Base-by-base conservation (phyloP, 805 yeast genomes). In the Cyberlindnera subsufficiens region DNA sequence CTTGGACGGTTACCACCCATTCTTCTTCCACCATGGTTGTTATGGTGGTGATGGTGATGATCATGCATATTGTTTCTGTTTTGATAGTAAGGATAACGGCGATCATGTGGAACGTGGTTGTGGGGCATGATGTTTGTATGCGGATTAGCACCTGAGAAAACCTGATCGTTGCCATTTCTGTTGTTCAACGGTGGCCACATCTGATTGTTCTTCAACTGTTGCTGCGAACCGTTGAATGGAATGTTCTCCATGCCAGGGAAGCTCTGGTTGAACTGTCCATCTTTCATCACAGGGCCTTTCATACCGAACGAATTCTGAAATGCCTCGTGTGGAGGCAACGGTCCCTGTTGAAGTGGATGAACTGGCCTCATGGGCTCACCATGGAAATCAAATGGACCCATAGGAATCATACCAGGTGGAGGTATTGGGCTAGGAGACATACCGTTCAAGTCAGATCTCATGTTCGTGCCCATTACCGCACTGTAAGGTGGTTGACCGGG, bases 321-420 rank as follows among this genome's bases (percentile, higher is more conserved):
- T 36, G 31, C 22, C 5, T 49, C 50, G 19, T 42, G 51, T 17
- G 42, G 48, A 38, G 35, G 44, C 42, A 45, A 41, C 45, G 35
- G 51, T 3, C 35, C 43, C 18, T 25, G 46, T 42, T 47, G 40
- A 45, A 40, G 50, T 30, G 47, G 49, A n/a, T 18, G 36, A n/a
- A 30, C 31, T 22, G 46, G 36, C 27, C 27, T 22, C 25, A 51
- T 31, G n/a, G 53, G 54, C 39, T 52, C 58, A 36, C 55, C 55
- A 5, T 54, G 53, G 47, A 55, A 51, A 8, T 53, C 59, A 32
- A 55, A 53, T 16, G 60, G 57, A 20, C 52, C 45, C 45, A 56
- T 45, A 17, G 58, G 54, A 13, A 56, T 51, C 57, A 54, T 54
- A 3, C 57, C 54, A 15, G 58, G 59, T 18, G 49, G 58, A 13